phyloP scores from a whole-genome alignment of 495 filamentous ascomycete genomes.

The Tetracladium marchalianum region DNA sequence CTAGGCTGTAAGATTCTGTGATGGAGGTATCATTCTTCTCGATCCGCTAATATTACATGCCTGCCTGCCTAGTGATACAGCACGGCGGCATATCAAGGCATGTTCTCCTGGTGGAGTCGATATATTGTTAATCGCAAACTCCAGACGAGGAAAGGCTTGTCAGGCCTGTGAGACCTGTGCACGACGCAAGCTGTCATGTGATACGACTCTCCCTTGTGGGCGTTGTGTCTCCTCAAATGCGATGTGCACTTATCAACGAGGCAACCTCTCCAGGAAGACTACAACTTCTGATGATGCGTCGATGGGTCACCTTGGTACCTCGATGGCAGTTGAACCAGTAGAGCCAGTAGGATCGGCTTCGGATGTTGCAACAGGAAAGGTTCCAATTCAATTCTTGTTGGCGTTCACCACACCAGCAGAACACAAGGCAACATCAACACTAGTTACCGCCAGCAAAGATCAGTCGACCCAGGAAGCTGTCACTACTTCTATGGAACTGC shows the following conservation, averaged over 20 bases:
- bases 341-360: too few relatives aligned
- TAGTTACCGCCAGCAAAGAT: background rate
- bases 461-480: background rate
- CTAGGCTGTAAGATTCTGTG: too few relatives aligned
- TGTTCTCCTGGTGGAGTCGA: background rate
- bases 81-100: background rate
- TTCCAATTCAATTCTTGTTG: background rate
- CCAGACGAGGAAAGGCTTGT: background rate
- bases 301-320: too few relatives aligned
- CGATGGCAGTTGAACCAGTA: too few relatives aligned
- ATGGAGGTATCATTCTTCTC: too few relatives aligned
- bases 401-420: background rate
- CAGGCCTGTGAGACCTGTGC: background rate
- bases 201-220: background rate
- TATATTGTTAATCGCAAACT: background rate
- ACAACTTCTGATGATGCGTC: background rate
- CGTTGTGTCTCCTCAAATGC: background rate
- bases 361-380: background rate
- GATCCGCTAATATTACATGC: background rate
- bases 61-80: background rate
- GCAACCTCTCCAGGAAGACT: background rate
- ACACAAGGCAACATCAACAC: background rate
- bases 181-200: background rate
- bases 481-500: too few relatives aligned
- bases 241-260: background rate